Conservation (phyloP, 345 rosid species). For the Heritiera littoralis region DNA sequence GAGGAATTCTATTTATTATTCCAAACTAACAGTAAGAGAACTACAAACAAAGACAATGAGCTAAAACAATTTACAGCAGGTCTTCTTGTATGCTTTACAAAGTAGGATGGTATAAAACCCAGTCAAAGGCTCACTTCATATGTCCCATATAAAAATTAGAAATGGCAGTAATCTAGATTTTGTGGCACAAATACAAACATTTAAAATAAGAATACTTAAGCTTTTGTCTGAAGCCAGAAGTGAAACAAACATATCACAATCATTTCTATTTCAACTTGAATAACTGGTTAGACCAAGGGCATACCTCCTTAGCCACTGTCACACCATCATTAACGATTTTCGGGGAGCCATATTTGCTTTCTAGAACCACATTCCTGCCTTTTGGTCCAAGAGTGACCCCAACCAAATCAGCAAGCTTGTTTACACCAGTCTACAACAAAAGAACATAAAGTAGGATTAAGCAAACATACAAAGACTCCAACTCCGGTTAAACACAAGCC, state of each 20-base stretch:
- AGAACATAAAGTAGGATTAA: conserved; percentile 11
- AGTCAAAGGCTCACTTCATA: too few species aligned
- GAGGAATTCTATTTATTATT: neutral
- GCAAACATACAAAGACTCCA: conserved; percentile 4
- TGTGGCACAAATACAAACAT: too few species aligned
- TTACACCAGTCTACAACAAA: conserved; percentile 74
- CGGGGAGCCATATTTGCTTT: conserved; percentile 98
- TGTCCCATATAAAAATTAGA: too few species aligned
- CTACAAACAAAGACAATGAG: neutral
- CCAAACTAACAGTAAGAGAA: neutral
- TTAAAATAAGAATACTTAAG: too few species aligned
- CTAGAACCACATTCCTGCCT: conserved; percentile 96
- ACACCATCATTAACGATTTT: conserved; percentile 98
- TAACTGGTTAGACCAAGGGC: neutral
- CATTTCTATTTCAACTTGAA: neutral
- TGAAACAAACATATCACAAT: neutral
- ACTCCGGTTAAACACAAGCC: neutral
- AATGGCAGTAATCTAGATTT: too few species aligned
- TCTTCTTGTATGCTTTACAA: neutral
- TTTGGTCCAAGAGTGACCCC: conserved; percentile 98
- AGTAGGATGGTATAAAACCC: too few species aligned
- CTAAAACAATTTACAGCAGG: neutral
- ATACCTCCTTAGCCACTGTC: conserved; percentile 95
- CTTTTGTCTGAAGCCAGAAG: too few species aligned
- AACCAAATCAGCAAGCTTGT: conserved; percentile 96